A percentile compares a stretch with the other conserved stretches of the same genome.
phyloP scores from a whole-genome alignment of 306 rosid genomes.

The Erythrophleum fordii region DNA sequence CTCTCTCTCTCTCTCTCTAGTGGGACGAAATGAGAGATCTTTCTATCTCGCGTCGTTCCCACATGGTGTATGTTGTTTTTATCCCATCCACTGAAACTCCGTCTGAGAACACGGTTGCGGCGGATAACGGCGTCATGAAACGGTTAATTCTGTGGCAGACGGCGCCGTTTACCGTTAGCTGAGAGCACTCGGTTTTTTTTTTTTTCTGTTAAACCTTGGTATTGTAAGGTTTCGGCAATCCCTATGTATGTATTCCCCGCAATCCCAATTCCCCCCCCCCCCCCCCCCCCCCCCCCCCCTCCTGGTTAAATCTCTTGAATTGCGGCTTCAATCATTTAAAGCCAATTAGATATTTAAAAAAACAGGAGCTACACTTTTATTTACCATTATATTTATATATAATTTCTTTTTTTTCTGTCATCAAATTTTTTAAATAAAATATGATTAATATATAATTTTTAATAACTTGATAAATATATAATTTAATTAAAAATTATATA shows the following conservation, averaged over 20 bases:
- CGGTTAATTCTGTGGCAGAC: slow-evolving; percentile 29
- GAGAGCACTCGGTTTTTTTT: too few relatives aligned
- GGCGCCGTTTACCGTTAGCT: slow-evolving; percentile 40
- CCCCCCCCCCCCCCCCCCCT: too few relatives aligned
- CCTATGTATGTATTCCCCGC: background rate
- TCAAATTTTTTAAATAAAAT: too few relatives aligned
- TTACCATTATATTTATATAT: too few relatives aligned
- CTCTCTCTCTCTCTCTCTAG: slow-evolving; percentile 26
- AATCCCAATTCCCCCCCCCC: background rate
- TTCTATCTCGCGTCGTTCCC: slow-evolving; percentile 53
- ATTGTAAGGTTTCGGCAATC: background rate
- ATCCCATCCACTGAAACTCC: slow-evolving; percentile 55
- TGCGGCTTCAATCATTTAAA: background rate
- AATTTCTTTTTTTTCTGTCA: too few relatives aligned
- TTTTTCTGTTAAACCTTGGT: background rate
- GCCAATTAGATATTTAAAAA: background rate
- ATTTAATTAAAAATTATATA: too few relatives aligned
- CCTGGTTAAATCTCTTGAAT: too few relatives aligned
- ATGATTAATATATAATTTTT: too few relatives aligned
- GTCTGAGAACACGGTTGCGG: slow-evolving; percentile 62
- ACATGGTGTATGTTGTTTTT: slow-evolving; percentile 29
- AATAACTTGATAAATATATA: too few relatives aligned
- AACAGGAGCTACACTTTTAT: background rate
- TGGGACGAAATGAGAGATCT: slow-evolving; percentile 44
- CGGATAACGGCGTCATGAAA: slow-evolving; percentile 56